These are phyloP conservation scores for Boletus smithii DNA, from an alignment of 1,284 basidiomycete species.

Conservation along the genomic window DNA sequence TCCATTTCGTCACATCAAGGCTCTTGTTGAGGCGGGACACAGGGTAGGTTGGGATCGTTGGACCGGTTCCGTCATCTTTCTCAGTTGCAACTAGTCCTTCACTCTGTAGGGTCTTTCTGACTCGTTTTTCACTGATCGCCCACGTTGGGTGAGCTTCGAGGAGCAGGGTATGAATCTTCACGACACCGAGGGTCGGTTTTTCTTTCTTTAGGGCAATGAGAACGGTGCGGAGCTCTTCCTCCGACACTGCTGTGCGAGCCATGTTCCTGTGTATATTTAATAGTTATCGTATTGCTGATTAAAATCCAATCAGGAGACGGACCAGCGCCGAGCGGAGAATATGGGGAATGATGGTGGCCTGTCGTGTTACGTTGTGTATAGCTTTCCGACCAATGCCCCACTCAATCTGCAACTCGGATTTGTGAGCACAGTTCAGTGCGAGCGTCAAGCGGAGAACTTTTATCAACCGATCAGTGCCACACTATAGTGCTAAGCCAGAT, in stretches of 20 bases:
- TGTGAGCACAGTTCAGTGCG: no score
- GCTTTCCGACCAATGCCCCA: no score
- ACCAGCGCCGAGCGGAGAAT: no score
- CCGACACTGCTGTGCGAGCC: conserved; percentile 27
- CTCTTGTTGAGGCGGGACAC: conserved; percentile 64
- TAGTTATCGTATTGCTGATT: no score
- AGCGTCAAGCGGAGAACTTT: no score
- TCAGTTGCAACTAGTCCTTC: conserved; percentile 48
- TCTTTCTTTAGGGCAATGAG: conserved; percentile 43
- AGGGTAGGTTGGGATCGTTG: conserved; percentile 42
- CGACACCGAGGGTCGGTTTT: conserved; percentile 63
- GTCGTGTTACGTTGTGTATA: no score
- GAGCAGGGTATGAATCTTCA: conserved; percentile 66
- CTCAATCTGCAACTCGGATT: no score
- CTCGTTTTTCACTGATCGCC: conserved; percentile 79
- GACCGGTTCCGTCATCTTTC: conserved; percentile 11
- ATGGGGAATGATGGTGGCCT: no score
- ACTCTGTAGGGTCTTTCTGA: conserved; percentile 63
- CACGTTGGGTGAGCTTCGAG: conserved; percentile 60
- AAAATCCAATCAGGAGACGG: no score
- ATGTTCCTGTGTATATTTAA: no score
- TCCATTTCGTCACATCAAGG: conserved; percentile 61
- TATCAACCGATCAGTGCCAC: no score
- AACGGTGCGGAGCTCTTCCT: conserved; percentile 44
- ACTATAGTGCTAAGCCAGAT: no score